Evolutionary conservation across 2,329 filamentous ascomycete genomes (phyloP).

Genomic region (Aspergillus viridinutans): DNA sequence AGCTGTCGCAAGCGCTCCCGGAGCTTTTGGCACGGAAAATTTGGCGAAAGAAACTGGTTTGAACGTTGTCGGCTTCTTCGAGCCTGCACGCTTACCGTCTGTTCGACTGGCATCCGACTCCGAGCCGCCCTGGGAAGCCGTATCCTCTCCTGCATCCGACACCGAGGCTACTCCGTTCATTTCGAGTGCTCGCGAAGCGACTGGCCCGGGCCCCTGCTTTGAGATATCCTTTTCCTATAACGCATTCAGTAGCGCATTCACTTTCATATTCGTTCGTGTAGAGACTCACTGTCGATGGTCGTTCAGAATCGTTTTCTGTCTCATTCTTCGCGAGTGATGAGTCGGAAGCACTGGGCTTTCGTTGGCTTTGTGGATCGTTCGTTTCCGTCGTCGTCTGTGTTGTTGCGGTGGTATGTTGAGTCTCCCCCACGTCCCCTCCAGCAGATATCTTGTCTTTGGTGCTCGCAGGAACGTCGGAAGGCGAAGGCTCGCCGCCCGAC

Average conservation of each 20-base stretch:
- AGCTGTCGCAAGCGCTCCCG: conserved; percentile 47
- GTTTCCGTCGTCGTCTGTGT: conserved; percentile 24
- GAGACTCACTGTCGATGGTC: conserved; percentile 28
- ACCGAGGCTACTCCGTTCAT: conserved; percentile 35
- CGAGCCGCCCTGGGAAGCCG: conserved; percentile 48
- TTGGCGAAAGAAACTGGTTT: conserved; percentile 65
- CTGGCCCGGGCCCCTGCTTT: conserved; percentile 28
- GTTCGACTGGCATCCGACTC: conserved; percentile 61
- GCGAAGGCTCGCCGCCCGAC: conserved; percentile 61
- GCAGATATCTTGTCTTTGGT: conserved; percentile 51
- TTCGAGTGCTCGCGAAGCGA: conserved; percentile 35
- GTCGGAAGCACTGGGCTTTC: conserved; percentile 16
- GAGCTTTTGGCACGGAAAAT: conserved; percentile 61
- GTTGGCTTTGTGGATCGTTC: conserved; percentile 21
- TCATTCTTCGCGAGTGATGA: conserved; percentile 18
- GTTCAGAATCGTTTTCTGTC: conserved; percentile 22
- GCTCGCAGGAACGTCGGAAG: conserved; percentile 63
- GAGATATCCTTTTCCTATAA: conserved; percentile 28
- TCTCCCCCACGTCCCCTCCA: conserved; percentile 46
- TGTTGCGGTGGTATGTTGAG: conserved; percentile 37
- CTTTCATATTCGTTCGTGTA: conserved; percentile 2
- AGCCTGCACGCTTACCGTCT: conserved; percentile 46
- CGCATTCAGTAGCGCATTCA: conserved; percentile 17
- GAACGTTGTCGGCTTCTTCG: conserved; percentile 60
- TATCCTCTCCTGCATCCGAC: conserved; percentile 38